Evolutionary conservation across 2,329 filamentous ascomycete species (phyloP).

Genomic region (Xylariales sp.): DNA sequence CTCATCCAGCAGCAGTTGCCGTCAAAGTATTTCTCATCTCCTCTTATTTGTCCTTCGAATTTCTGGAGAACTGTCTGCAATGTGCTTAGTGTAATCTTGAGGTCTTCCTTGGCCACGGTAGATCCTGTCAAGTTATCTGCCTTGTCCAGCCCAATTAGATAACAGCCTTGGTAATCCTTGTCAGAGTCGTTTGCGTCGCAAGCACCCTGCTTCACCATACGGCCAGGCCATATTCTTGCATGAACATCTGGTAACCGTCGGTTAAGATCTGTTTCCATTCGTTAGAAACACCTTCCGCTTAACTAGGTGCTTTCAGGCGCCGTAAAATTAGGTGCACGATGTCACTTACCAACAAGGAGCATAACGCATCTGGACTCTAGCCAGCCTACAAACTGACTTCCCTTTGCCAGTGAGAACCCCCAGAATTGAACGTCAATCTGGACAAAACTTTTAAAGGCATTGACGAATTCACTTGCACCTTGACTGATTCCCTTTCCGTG

Average conservation of each 20-base stretch:
- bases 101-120: conserved; percentile 32
- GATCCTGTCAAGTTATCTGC: conserved; percentile 16
- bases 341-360: conserved; percentile 52
- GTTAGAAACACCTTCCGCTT: neutral
- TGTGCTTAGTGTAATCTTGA: conserved; percentile 34
- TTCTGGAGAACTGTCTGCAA: conserved; percentile 39
- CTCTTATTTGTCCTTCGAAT: conserved; percentile 44
- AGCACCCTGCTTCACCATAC: conserved; percentile 40
- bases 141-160: conserved; percentile 54
- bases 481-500: conserved; percentile 6
- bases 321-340: neutral
- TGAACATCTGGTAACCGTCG: conserved; percentile 45
- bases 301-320: neutral
- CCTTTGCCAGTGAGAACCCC: conserved; percentile 52
- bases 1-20: conserved; percentile 43
- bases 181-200: conserved; percentile 21
- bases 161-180: conserved; percentile 54
- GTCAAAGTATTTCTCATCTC: conserved; percentile 45
- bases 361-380: conserved; percentile 56
- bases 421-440: conserved; percentile 63
- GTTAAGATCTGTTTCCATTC: conserved; percentile 42
- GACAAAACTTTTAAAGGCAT: conserved; percentile 48
- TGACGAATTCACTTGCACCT: conserved; percentile 44
- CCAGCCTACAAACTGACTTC: conserved; percentile 56
- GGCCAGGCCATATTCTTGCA: conserved; percentile 58